Evolutionary conservation across 345 rosid genomes (phyloP).

Genomic region (Eucalyptus sp.): DNA sequence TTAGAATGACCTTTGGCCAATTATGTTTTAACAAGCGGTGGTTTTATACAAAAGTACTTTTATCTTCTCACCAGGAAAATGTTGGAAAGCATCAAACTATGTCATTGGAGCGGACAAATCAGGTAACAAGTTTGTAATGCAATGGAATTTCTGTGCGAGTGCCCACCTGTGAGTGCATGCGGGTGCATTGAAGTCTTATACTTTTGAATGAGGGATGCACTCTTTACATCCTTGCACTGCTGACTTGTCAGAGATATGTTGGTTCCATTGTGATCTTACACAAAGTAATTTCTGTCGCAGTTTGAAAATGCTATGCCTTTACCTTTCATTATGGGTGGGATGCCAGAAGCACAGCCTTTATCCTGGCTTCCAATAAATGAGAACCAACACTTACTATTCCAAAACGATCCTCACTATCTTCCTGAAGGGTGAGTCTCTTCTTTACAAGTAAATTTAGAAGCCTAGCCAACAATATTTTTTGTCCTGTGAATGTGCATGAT

Average conservation of each 20-base stretch:
- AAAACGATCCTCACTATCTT: slow-evolving; percentile 42
- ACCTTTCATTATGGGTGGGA: slow-evolving; percentile 43
- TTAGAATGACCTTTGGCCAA: neutral
- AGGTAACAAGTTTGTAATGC: slow-evolving; percentile 22
- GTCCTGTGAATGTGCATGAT: neutral
- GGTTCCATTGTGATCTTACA: neutral
- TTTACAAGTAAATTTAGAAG: neutral
- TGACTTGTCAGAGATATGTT: neutral
- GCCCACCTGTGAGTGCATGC: neutral
- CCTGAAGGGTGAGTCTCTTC: slow-evolving; percentile 34
- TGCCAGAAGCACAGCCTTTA: slow-evolving; percentile 50
- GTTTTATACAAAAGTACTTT: neutral
- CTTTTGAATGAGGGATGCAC: neutral
- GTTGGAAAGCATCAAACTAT: slow-evolving; percentile 41
- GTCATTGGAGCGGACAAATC: slow-evolving; percentile 45
- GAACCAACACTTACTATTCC: slow-evolving; percentile 41
- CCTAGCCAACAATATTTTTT: neutral
- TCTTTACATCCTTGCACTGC: neutral
- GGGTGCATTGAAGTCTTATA: neutral
- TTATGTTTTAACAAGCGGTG: neutral
- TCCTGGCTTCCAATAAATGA: slow-evolving; percentile 64
- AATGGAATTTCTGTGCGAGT: neutral
- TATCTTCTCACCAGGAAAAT: slow-evolving; percentile 42
- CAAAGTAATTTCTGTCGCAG: slow-evolving; percentile 16
- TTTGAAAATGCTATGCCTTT: slow-evolving; percentile 48